These are phyloP conservation scores for Tolypocladium sp. DNA, from an alignment of 2,329 filamentous ascomycete species.

Conservation along the genomic window DNA sequence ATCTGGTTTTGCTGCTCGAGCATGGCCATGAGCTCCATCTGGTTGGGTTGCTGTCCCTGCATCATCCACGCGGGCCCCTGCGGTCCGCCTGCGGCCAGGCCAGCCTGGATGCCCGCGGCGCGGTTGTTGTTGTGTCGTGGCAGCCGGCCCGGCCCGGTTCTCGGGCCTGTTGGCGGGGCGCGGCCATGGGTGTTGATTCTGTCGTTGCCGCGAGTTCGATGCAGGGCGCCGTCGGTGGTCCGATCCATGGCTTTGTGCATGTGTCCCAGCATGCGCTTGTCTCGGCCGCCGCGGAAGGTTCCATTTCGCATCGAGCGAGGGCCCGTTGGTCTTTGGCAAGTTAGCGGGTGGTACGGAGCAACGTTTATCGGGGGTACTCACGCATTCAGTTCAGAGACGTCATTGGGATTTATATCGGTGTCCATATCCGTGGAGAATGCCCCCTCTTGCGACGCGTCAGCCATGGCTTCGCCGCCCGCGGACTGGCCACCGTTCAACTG, in stretches of 20 bases:
- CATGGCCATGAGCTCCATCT: slow-evolving; percentile 60
- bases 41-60: slow-evolving; percentile 34
- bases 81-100: slow-evolving; percentile 28
- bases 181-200: slow-evolving; percentile 73
- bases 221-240: slow-evolving; percentile 62
- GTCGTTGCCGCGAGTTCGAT: slow-evolving; percentile 69
- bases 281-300: slow-evolving; percentile 49
- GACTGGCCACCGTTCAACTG: slow-evolving; percentile 46
- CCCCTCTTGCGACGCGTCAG: slow-evolving; percentile 25
- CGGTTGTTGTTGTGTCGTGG: slow-evolving; percentile 29
- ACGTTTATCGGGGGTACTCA: slow-evolving; percentile 29
- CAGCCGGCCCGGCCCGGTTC: slow-evolving; percentile 42
- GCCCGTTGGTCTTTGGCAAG: slow-evolving; percentile 65
- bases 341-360: background rate
- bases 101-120: slow-evolving; percentile 38
- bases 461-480: slow-evolving; percentile 15
- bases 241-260: slow-evolving; percentile 78
- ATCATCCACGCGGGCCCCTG: slow-evolving; percentile 38
- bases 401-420: slow-evolving; percentile 61
- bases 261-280: slow-evolving; percentile 78
- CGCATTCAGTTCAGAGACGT: slow-evolving; percentile 43
- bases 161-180: slow-evolving; percentile 62
- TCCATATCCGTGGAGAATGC: slow-evolving; percentile 43
- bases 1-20: slow-evolving; percentile 81
- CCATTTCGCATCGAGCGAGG: slow-evolving; percentile 89